phyloP scores from a whole-genome alignment of 2,329 filamentous ascomycete genomes.

The Cadophora malorum region DNA sequence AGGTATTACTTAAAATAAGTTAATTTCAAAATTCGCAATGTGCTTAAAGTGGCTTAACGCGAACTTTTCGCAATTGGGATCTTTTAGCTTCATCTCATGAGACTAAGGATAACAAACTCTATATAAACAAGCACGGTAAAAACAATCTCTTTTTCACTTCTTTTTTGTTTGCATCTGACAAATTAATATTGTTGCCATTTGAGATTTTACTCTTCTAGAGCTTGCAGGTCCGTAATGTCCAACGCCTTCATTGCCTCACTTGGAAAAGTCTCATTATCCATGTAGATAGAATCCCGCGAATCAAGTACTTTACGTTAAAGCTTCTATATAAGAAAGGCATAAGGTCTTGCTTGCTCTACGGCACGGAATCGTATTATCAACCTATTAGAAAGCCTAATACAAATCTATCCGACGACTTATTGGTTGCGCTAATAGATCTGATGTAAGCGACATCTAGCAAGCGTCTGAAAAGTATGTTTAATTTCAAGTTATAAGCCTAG shows the following conservation, averaged over 20 bases:
- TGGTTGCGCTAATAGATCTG: not conserved
- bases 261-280: too few species aligned
- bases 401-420: not conserved
- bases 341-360: not conserved
- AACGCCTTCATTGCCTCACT: too few species aligned
- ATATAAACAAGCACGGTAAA: not conserved
- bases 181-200: too few species aligned
- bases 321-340: not conserved
- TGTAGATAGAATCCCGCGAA: too few species aligned
- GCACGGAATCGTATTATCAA: not conserved
- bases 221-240: too few species aligned
- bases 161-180: too few species aligned
- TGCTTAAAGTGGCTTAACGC: not conserved
- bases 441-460: not conserved
- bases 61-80: constrained; percentile 3
- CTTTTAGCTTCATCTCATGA: not conserved
- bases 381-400: not conserved
- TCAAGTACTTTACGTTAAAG: too few species aligned
- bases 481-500: too few species aligned
- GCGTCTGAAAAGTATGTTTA: not conserved
- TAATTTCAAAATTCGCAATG: not conserved
- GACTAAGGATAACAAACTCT: not conserved
- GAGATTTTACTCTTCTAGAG: too few species aligned
- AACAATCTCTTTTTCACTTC: not conserved
- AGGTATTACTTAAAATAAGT: not conserved